Evolutionary conservation across 805 yeast species (phyloP).

Genomic region (Schwanniomyces polymorphus): DNA sequence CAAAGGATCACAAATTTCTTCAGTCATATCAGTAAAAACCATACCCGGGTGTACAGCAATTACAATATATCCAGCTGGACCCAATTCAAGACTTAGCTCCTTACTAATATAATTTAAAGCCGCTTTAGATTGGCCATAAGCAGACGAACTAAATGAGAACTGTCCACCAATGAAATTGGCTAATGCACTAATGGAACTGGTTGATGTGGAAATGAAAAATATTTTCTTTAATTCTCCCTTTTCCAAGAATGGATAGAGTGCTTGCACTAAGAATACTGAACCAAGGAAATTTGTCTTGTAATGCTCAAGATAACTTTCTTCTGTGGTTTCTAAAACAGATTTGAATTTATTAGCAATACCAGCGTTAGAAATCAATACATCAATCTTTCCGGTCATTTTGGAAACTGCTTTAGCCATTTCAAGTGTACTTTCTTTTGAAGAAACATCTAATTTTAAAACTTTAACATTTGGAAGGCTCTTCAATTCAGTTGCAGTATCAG

Average conservation of each 20-base stretch:
- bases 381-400: conserved; percentile 16
- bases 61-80: conserved; percentile 21
- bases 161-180: no score
- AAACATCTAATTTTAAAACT: conserved; percentile 13
- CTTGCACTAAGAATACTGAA: conserved; percentile 26
- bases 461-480: conserved; percentile 12
- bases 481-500: conserved; percentile 20
- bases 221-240: conserved; percentile 22
- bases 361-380: conserved; percentile 35
- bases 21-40: conserved; percentile 37
- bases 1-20: neutral
- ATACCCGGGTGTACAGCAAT: conserved; percentile 39
- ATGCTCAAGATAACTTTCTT: conserved; percentile 15
- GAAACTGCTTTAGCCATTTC: conserved; percentile 3
- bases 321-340: conserved; percentile 14
- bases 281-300: conserved; percentile 26
- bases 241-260: conserved; percentile 22
- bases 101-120: conserved; percentile 29
- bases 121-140: conserved; percentile 38
- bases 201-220: conserved; percentile 24
- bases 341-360: conserved; percentile 14
- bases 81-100: conserved; percentile 24
- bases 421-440: conserved; percentile 28
- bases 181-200: conserved; percentile 24
- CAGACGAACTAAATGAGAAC: conserved; percentile 10